phyloP scores from a whole-genome alignment of 306 rosid genomes.

The Abrus precatorius region DNA sequence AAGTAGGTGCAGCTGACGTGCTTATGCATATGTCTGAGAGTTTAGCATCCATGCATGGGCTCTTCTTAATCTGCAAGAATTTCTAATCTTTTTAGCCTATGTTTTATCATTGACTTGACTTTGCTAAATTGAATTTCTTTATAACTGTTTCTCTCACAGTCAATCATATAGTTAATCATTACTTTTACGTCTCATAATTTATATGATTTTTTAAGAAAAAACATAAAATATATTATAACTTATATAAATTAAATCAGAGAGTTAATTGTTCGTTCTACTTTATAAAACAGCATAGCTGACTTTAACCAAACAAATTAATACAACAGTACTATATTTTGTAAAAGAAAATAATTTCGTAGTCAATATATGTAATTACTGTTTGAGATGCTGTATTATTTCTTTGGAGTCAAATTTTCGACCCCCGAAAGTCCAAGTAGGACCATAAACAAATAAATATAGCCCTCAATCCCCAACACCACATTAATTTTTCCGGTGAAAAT shows the following conservation, averaged over 20 bases:
- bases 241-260: neutral
- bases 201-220: no score
- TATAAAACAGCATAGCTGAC: neutral
- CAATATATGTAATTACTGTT: neutral
- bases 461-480: neutral
- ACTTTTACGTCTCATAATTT: no score
- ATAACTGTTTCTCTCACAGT: neutral
- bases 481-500: no score
- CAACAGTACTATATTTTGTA: neutral
- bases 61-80: constrained; percentile 50
- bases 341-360: neutral
- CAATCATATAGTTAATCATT: no score
- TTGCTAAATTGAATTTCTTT: neutral
- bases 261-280: neutral
- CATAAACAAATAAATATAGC: neutral
- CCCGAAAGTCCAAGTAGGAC: neutral
- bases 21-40: constrained; percentile 66
- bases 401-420: neutral
- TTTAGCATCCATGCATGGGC: constrained; percentile 52
- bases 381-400: neutral
- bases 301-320: neutral
- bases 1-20: constrained; percentile 75
- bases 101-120: neutral
- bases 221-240: no score
- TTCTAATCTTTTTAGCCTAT: neutral